Base-by-base conservation (phyloP, 257 asterid genomes). In the Gynochthodes officinalis region DNA sequence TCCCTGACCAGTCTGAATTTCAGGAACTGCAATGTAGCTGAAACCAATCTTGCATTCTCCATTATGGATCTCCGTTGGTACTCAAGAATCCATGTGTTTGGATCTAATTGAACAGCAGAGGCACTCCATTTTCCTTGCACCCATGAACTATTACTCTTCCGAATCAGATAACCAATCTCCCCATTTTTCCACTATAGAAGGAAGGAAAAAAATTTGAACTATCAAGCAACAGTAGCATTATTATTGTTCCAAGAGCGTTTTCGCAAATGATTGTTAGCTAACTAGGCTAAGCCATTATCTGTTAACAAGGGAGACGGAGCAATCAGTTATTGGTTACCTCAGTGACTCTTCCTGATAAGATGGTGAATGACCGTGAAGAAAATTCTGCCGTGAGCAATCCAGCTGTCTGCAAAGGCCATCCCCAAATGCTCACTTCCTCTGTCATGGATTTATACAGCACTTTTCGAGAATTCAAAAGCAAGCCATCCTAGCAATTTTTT, bases 401-500 rank as follows among this genome's bases (percentile, higher is more conserved):
- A 67, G 93, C 86, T 28, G 92, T 84, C 80, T 88, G 96, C 79
- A 86, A 73, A 46, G 98, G 96, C 97, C 98, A 94, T 67, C 97
- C 96, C 98, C 98, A 91, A 64, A 91, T 77, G 83, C 89, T 88
- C 43, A 91, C 90, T 72, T 88, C 95, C 73, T 93, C 96, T 0
- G 84, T 11, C 63, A 75, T 62, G 21, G 98, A 88, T 21, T 83
- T 67, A 58, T 87, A 89, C 59, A 89, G 57, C n/a, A 82, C 78
- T 75, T 88, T 85, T 54, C 78, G 75, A 25, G 96, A 89, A 75
- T 72, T 74, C 81, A 91, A 76, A 79, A 91, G 82, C 70, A 84
- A 76, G 50, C 90, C 90, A 71, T 83, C 97, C 97, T 93, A 81
- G 55, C 58, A 70, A 35, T 50, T 4, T 39, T 16, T 63, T 44